Percentiles rank a stretch among this genome's conserved stretches.
These are phyloP conservation scores for Pseudonitzschia delicatissima DNA, from an alignment of 108 stramenopile genomes.

Conservation along the genomic window DNA sequence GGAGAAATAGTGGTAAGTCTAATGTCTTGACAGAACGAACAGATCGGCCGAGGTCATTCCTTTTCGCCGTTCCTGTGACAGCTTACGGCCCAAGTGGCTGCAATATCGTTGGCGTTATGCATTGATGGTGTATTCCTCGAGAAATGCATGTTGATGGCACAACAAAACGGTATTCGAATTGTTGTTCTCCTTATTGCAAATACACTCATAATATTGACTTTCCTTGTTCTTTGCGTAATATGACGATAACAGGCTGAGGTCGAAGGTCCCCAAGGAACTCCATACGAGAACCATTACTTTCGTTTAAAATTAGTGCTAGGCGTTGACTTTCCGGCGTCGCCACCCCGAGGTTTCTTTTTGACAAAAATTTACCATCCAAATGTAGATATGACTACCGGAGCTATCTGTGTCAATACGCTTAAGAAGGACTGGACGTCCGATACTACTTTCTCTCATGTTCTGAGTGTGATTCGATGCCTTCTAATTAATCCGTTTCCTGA, in stretches of 20 bases:
- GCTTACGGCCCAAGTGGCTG: not conserved
- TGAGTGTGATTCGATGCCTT: slow-evolving; percentile 97
- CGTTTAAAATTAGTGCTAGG: slow-evolving; percentile 91
- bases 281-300: slow-evolving; percentile 92
- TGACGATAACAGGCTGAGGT: slow-evolving; percentile 84
- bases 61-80: too few species aligned
- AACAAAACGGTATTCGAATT: not conserved
- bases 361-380: slow-evolving; percentile 99
- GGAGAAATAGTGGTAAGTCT: slow-evolving; percentile 74
- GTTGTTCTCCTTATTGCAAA: not conserved
- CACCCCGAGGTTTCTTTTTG: slow-evolving; percentile 96
- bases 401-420: slow-evolving; percentile 98
- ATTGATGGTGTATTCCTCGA: not conserved
- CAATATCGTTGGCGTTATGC: not conserved
- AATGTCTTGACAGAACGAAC: too few species aligned
- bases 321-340: slow-evolving; percentile 85
- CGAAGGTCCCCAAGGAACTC: slow-evolving; percentile 92
- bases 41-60: too few species aligned
- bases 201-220: not conserved
- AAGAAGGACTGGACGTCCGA: slow-evolving; percentile 94
- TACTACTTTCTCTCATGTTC: slow-evolving; percentile 88
- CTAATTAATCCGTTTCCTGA: slow-evolving; percentile 99
- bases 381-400: slow-evolving; percentile 89
- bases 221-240: not conserved
- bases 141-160: not conserved